Evolutionary conservation across 2,329 filamentous ascomycete species (phyloP), one percentile per base, ranked within the genome.

Genomic region (Cladosporium colombiae): DNA sequence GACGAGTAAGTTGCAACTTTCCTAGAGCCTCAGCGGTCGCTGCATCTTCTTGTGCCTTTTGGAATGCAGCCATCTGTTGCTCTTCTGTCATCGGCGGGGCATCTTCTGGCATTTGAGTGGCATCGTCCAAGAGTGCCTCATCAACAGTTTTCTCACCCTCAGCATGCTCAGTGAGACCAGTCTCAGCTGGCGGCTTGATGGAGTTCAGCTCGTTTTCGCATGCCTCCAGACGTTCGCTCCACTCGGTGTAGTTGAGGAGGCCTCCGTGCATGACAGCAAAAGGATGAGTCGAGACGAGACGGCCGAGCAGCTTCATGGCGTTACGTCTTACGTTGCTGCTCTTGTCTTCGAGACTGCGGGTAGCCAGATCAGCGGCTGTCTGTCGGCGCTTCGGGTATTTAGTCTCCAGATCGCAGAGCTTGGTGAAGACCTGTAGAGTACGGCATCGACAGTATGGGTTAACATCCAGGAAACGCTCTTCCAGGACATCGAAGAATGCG

Each of bases 321-420:
- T 98, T 98, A 66, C 93, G 87, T 68, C 95, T 87, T 35, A 99
- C 95, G 73, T 98, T 96, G 79, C 95, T 99, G 80, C 94, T 98
- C 83, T 96, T 98, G 81, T 99, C 96, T 77, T 97, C 92, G 2
- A 99, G 83, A 77, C 94, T 98, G 71, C 91, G 87, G 65, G 91
- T 89, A 1, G 95, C 93, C 29, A 97, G 83, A 76, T 97, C 92
- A 1, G 94, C 91, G 4, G 90, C 94, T 74, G 86, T 90, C 77
- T 97, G 93, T 67, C 95, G 86, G 64, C 93, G 86, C 80, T 97
- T 97, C 44, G 93, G 92, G 73, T 96, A 97, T 76, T 98, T 98
- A 70, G 94, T 92, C 56, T 97, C 92, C n/a, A 98, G 84, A 65
- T 97, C 93, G 73, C 93, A 97, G 14, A 99, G 85, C 75, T 89